Base-by-base conservation (phyloP, 2,329 filamentous ascomycete genomes). In the Fusarium sambucinum region DNA sequence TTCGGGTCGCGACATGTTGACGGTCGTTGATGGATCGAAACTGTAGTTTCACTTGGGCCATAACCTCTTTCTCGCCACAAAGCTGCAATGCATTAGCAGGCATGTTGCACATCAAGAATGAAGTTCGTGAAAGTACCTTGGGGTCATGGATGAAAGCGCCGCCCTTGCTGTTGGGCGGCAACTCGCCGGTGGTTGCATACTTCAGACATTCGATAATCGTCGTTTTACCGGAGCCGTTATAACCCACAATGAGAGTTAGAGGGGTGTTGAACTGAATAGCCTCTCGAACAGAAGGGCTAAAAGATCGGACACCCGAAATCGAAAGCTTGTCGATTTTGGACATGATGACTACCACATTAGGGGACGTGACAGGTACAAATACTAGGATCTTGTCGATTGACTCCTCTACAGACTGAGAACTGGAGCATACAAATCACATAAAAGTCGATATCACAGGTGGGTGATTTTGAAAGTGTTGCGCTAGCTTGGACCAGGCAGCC, bases 151-250 rank as follows among this genome's bases (percentile, higher is more conserved):
- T 93, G 78, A 98, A 99, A 50, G 95, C 94, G 32, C 94, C 94
- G 29, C 92, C 91, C 72, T 90, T 92, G 82, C 90, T 94, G 83
- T 97, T 97, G 32, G 96, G 93, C 2, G 96, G 96, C 47, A 97
- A 87, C 75, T 96, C 92, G 58, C 96, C 96, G 10, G 94, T 97
- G 19, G 96, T 97, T 53, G 93, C 94, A 89, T 97, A 99, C 77
- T 97, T 97, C 75, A 99, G 91, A 78, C 94, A 97, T 80, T 99
- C 96, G 80, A 99, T 99, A 76, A 99, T 97, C 59, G 96, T 98
- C 12, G 96, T 99, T 83, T 99, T 99, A 66, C 96, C 96, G 1
- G 95, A 98, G 56, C 96, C 96, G 82, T 99, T 99, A 80, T 94
- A 93, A 60, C 96, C 96, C 60, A 99, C 96, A 72, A 99, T 99